Base-by-base conservation (phyloP, 116 monocot genomes). In the Cymodocea nodosa region DNA sequence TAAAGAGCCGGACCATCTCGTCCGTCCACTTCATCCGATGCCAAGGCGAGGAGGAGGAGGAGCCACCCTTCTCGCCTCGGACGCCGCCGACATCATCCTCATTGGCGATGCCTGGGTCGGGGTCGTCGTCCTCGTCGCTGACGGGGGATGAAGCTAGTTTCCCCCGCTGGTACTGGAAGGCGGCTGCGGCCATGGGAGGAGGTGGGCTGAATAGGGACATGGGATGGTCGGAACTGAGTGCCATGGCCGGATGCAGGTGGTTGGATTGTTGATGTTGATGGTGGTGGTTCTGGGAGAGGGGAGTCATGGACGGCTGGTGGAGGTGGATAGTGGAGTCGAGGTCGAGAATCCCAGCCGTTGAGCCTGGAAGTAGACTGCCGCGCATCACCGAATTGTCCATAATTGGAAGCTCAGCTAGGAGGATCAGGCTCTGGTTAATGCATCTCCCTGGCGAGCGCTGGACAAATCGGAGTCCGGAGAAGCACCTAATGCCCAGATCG, bases 11-110 rank as follows among this genome's bases (percentile, higher is more conserved):
- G 56, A 88, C 88, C 52, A 84, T 63, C 14, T 82, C 82, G 72
- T 84, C 81, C 4, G 88, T 81, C 88, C 88, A 88, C 75, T 82
- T 88, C 88, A 88, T 82, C 17, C 89, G 76, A 17, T 84, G 84
- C 82, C 84, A 89, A 1, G 77, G 75, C n/a, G n/a, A n/a, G n/a
- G n/a, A n/a, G n/a, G n/a, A 50, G 14, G 59, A 60, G 15, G 14
- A 15, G 5, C 30, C 56, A 18, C 59, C 69, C 64, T 66, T 76
- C 62, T 76, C 78, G 51, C 11, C 52, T 18, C 6, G 20, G 16
- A 51, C 69, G 14, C 66, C 69, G 50, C 49, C 19, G 48, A 35
- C 30, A 13, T 59, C 49, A 7, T 54, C 60, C 35, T 56, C 57
- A 16, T 70, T 50, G 24, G 50, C 37, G 59, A 49, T 25, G 56